Conservation (phyloP, 2,329 filamentous ascomycete genomes). For the Trichoderma sp. region DNA sequence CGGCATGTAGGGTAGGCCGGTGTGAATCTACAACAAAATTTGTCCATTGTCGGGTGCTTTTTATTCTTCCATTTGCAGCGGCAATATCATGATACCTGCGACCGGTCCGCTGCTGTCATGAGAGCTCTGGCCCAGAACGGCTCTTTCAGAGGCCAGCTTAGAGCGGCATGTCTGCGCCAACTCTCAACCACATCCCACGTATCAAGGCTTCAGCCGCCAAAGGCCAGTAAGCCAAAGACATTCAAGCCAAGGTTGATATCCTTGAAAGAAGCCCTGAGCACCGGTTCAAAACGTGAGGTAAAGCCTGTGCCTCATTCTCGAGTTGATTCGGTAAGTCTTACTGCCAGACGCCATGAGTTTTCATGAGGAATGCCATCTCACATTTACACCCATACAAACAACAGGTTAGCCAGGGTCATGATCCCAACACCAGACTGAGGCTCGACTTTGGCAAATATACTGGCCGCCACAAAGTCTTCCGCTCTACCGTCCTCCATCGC, state of each 20-base stretch:
- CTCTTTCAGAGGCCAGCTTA: constrained; percentile 27
- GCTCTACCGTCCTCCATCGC: constrained; percentile 36
- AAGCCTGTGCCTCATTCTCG: constrained; percentile 24
- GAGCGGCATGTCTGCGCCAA: constrained; percentile 24
- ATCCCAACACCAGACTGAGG: constrained; percentile 35
- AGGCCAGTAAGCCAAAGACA: neutral
- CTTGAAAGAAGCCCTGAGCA: neutral
- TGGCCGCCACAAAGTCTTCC: constrained; percentile 35
- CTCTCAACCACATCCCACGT: constrained; percentile 29
- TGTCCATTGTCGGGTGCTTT: neutral
- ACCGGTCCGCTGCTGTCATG: constrained; percentile 28
- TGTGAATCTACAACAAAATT: neutral
- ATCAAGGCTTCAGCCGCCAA: neutral
- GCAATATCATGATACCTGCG: constrained; percentile 14
- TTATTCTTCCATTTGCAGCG: neutral
- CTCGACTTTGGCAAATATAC: constrained; percentile 27
- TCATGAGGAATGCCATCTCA: neutral
- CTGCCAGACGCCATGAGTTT: neutral
- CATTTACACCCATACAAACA: neutral
- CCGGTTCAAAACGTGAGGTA: neutral
- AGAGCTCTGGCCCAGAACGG: constrained; percentile 30
- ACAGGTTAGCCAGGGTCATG: constrained; percentile 36
- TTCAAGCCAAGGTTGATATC: neutral
- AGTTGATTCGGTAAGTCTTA: constrained; percentile 29
- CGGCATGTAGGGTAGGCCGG: neutral